Evolutionary conservation across 2,329 filamentous ascomycete genomes (phyloP).

Genomic region (Pyricularia grisea): DNA sequence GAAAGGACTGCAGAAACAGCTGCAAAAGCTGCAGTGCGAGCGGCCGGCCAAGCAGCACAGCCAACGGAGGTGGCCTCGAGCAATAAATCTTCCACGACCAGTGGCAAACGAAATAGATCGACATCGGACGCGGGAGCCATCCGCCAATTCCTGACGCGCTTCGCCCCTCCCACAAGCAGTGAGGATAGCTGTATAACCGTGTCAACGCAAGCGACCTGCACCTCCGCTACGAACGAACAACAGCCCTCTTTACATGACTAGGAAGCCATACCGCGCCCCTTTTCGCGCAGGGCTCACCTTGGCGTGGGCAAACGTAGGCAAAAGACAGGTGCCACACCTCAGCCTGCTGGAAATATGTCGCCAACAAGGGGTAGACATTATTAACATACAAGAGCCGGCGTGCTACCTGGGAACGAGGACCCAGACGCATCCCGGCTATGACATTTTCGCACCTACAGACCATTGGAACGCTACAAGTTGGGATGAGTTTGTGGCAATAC

Average conservation of each 20-base stretch:
- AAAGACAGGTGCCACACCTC: constrained; percentile 1
- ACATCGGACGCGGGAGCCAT: background rate
- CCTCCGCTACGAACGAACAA: background rate
- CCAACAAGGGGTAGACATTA: background rate
- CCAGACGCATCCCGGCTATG: background rate
- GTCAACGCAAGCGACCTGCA: background rate
- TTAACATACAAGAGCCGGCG: background rate
- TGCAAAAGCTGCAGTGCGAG: too few species aligned
- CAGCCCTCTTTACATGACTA: background rate
- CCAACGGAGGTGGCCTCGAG: background rate
- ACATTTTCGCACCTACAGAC: background rate
- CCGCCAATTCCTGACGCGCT: background rate
- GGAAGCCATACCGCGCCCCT: background rate
- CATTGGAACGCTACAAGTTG: background rate
- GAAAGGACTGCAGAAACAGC: too few species aligned
- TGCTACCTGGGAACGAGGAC: background rate
- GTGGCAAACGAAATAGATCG: background rate
- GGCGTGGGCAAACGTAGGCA: background rate
- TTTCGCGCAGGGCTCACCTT: background rate
- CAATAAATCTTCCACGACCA: background rate
- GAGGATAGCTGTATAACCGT: background rate
- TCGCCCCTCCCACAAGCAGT: background rate
- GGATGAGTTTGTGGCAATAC: background rate
- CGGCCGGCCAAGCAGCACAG: too few species aligned
- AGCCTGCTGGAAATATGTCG: background rate